Evolutionary conservation across 2,329 filamentous ascomycete genomes (phyloP).

Genomic region (Nigrospora oryzae): DNA sequence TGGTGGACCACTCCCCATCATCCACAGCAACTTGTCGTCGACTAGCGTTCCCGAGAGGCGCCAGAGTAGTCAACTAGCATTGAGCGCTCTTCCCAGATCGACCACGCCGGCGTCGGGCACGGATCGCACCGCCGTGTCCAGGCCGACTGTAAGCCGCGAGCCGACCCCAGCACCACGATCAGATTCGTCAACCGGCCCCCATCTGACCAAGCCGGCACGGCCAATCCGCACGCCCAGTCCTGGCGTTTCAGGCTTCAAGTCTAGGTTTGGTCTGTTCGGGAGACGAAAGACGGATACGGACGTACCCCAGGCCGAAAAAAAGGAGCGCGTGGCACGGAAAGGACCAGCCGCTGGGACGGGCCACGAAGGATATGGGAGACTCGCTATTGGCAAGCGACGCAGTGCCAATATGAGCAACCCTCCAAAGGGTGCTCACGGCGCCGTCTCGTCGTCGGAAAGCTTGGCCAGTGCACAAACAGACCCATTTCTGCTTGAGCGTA

Average conservation of each 20-base stretch:
- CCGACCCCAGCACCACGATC: conserved; percentile 21
- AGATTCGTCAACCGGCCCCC: conserved; percentile 5
- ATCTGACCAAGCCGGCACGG: conserved; percentile 16
- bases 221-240: conserved; percentile 42
- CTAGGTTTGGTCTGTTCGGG: conserved; percentile 71
- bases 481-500: conserved; percentile 50
- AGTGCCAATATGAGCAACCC: conserved; percentile 50
- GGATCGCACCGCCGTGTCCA: conserved; percentile 18
- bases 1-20: conserved; percentile 42
- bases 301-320: conserved; percentile 38
- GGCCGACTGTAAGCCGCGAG: conserved; percentile 23
- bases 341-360: conserved; percentile 89
- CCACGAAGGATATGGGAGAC: conserved; percentile 73
- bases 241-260: conserved; percentile 46
- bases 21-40: conserved; percentile 53
- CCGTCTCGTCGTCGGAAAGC: conserved; percentile 43
- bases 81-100: conserved; percentile 24
- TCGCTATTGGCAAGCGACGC: conserved; percentile 53
- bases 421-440: conserved; percentile 32
- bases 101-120: conserved; percentile 22
- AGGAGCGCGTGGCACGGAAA: conserved; percentile 54
- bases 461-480: conserved; percentile 37
- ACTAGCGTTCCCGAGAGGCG: conserved; percentile 39
- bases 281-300: conserved; percentile 58
- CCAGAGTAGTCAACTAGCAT: conserved; percentile 27